A percentile compares a stretch with the other conserved stretches of the same genome.
These are phyloP conservation scores for Dalechampia spathulata DNA, from an alignment of 441 rosid species.

Conservation along the genomic window DNA sequence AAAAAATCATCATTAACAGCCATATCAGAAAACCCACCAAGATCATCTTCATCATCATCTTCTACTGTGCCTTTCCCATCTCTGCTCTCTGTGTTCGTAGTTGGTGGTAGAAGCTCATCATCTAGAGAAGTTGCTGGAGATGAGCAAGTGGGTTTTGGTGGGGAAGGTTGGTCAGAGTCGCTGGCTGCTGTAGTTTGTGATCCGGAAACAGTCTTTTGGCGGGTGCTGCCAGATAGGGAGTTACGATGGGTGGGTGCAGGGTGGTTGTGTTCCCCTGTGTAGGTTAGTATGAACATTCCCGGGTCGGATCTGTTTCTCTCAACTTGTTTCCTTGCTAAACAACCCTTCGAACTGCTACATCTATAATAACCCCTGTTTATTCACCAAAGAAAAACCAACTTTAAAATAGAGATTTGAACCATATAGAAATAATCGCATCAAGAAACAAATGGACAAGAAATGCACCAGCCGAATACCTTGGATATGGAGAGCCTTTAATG, in stretches of 20 bases:
- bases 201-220: slow-evolving; percentile 53
- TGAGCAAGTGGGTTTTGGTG: slow-evolving; percentile 27
- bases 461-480: slow-evolving; percentile 67
- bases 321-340: slow-evolving; percentile 91
- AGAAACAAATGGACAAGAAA: too few species aligned
- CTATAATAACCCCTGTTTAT: slow-evolving; percentile 71
- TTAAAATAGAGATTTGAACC: too few species aligned
- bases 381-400: not conserved
- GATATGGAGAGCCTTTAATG: slow-evolving; percentile 93
- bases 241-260: slow-evolving; percentile 89
- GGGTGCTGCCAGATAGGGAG: slow-evolving; percentile 87
- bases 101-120: slow-evolving; percentile 32
- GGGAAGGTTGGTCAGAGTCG: slow-evolving; percentile 25
- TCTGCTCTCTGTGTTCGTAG: slow-evolving; percentile 33
- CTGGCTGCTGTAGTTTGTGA: slow-evolving; percentile 25
- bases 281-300: slow-evolving; percentile 74
- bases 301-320: slow-evolving; percentile 94
- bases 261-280: slow-evolving; percentile 93
- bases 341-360: slow-evolving; percentile 88
- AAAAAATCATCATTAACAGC: slow-evolving; percentile 71
- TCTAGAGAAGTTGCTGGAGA: slow-evolving; percentile 63
- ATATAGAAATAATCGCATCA: too few species aligned
- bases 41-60: slow-evolving; percentile 61
- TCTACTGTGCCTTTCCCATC: slow-evolving; percentile 40
- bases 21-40: slow-evolving; percentile 49